phyloP scores from a whole-genome alignment of 2,329 filamentous ascomycete genomes.

The Neopestalotiopsis sp. region DNA sequence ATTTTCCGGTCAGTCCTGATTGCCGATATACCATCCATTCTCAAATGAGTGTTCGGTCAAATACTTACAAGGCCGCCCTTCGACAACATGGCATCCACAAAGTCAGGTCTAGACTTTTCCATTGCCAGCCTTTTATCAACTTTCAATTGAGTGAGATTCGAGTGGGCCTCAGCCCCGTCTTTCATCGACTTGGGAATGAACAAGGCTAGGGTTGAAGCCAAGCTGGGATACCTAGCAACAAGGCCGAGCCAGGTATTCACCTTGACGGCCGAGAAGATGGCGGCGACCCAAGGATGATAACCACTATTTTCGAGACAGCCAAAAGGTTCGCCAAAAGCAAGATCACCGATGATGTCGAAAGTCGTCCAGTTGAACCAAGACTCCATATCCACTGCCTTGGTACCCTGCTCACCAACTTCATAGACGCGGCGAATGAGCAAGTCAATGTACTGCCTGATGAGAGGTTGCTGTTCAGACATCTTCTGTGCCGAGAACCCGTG shows the following conservation, averaged over 20 bases:
- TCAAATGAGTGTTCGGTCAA: neutral
- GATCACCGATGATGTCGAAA: constrained; percentile 10
- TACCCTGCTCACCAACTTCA: constrained; percentile 28
- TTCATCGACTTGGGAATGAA: neutral
- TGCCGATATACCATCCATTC: neutral
- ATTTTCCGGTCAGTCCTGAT: neutral
- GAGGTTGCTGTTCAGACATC: constrained; percentile 45
- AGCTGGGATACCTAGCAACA: neutral
- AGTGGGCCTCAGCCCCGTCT: neutral
- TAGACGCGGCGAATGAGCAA: constrained; percentile 37
- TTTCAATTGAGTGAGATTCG: neutral
- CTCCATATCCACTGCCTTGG: constrained; percentile 35
- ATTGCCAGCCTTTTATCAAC: neutral
- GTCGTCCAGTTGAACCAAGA: constrained; percentile 46
- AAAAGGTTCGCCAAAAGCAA: neutral
- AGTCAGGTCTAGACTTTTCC: neutral
- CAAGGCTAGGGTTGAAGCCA: neutral
- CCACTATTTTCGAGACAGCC: neutral
- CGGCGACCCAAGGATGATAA: constrained; percentile 7
- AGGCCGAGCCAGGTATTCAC: neutral
- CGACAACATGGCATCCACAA: neutral
- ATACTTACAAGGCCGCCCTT: neutral
- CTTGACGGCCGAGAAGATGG: neutral
- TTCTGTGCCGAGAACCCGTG: constrained; percentile 44
- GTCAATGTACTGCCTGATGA: constrained; percentile 44